phyloP scores from a whole-genome alignment of 2,329 filamentous ascomycete genomes.

The Verticillium nubilum region DNA sequence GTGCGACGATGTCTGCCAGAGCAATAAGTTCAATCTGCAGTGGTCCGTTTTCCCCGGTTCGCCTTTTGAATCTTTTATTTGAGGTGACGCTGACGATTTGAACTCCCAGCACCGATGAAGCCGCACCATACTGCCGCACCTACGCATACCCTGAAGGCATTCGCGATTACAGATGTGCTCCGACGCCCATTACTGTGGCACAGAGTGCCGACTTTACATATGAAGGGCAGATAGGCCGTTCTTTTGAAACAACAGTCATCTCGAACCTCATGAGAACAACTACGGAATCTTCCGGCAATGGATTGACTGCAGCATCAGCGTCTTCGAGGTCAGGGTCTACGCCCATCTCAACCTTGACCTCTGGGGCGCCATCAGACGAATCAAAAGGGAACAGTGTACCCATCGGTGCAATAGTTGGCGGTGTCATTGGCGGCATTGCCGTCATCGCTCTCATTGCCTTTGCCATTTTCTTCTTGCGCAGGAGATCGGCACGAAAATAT shows the following conservation, averaged over 20 bases:
- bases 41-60: background rate
- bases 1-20: constrained; percentile 9
- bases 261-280: too few species aligned
- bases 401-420: constrained; percentile 30
- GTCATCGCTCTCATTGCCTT: constrained; percentile 23
- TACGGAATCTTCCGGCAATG: too few species aligned
- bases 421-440: constrained; percentile 29
- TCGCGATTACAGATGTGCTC: constrained; percentile 7
- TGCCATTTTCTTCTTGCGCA: constrained; percentile 18
- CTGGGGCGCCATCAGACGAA: too few species aligned
- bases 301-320: too few species aligned
- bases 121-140: constrained; percentile 7
- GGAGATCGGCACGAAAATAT: too few species aligned
- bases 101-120: background rate
- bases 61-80: background rate
- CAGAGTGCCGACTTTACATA: constrained; percentile 4
- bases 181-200: background rate
- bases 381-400: background rate
- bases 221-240: constrained; percentile 1
- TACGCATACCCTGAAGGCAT: constrained; percentile 6
- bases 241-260: too few species aligned
- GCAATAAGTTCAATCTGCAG: constrained; percentile 6
- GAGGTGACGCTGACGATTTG: too few species aligned
- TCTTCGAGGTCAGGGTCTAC: too few species aligned
- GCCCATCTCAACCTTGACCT: too few species aligned